A percentile compares a stretch with the other conserved stretches of the same genome.
Evolutionary conservation across 2,329 filamentous ascomycete genomes (phyloP).

Genomic region (Aspergillus pseudoterreus): DNA sequence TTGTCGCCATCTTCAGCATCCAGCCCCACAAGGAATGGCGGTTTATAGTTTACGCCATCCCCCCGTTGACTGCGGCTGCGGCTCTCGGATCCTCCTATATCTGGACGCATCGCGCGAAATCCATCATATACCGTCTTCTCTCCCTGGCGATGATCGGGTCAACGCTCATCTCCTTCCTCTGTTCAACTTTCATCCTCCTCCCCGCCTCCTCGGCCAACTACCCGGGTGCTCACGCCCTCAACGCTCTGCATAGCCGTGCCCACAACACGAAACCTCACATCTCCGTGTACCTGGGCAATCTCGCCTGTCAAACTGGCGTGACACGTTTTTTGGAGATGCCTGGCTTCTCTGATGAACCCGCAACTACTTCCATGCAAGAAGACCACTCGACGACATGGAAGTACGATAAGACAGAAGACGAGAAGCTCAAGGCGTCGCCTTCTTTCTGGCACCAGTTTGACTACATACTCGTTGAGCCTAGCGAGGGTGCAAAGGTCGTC

Average conservation of each 20-base stretch:
- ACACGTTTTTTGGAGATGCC: slow-evolving; percentile 55
- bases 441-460: slow-evolving; percentile 58
- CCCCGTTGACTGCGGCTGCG: slow-evolving; percentile 72
- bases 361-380: slow-evolving; percentile 7
- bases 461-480: slow-evolving; percentile 53
- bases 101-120: slow-evolving; percentile 63
- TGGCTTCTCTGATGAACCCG: slow-evolving; percentile 3
- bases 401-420: slow-evolving; percentile 60
- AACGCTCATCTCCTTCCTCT: slow-evolving; percentile 55
- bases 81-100: slow-evolving; percentile 70
- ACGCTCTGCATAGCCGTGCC: slow-evolving; percentile 34
- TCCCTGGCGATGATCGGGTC: slow-evolving; percentile 58
- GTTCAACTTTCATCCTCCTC: slow-evolving; percentile 68
- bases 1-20: slow-evolving; percentile 75
- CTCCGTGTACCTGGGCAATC: slow-evolving; percentile 55
- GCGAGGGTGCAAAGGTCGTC: slow-evolving; percentile 18
- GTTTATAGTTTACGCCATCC: slow-evolving; percentile 87
- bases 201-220: slow-evolving; percentile 86
- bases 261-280: slow-evolving; percentile 25
- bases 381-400: slow-evolving; percentile 39
- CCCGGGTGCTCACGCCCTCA: slow-evolving; percentile 78
- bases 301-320: slow-evolving; percentile 61
- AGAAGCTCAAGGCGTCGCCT: slow-evolving; percentile 43
- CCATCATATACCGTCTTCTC: slow-evolving; percentile 51
- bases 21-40: slow-evolving; percentile 96